Conservation (phyloP, 257 asterid species). For the Fraxinus anomala region DNA sequence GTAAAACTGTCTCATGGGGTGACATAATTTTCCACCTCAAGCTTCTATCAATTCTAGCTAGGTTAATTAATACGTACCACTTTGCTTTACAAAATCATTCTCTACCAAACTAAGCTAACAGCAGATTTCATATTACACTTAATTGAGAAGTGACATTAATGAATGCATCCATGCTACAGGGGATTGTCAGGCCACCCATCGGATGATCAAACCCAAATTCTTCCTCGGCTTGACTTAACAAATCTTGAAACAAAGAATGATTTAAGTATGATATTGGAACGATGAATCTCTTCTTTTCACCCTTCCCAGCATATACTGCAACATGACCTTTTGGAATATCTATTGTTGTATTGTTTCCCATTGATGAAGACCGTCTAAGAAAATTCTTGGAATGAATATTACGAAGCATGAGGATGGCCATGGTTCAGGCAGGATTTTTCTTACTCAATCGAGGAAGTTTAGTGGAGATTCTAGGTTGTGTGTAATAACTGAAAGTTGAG, state of each 20-base stretch:
- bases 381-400: slow-evolving; percentile 42
- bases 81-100: slow-evolving; percentile 1
- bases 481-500: not conserved
- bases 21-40: not conserved
- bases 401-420: slow-evolving; percentile 46
- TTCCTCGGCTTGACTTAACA: slow-evolving; percentile 44
- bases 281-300: slow-evolving; percentile 41
- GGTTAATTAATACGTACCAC: not conserved
- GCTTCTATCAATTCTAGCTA: not conserved
- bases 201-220: slow-evolving; percentile 57
- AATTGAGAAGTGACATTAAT: slow-evolving; percentile 33
- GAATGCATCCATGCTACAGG: slow-evolving; percentile 43
- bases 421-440: not conserved
- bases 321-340: slow-evolving; percentile 61
- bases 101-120: not conserved
- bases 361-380: slow-evolving; percentile 40
- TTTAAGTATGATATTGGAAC: slow-evolving; percentile 51
- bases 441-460: not conserved
- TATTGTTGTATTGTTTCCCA: slow-evolving; percentile 23
- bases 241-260: slow-evolving; percentile 45
- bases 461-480: not conserved
- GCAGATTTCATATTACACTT: slow-evolving; percentile 18
- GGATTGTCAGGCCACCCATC: slow-evolving; percentile 63
- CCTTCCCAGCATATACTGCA: slow-evolving; percentile 59
- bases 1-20: not conserved